Base-by-base conservation (phyloP, 257 asterid species). In the Ocimum tenuiflorum region DNA sequence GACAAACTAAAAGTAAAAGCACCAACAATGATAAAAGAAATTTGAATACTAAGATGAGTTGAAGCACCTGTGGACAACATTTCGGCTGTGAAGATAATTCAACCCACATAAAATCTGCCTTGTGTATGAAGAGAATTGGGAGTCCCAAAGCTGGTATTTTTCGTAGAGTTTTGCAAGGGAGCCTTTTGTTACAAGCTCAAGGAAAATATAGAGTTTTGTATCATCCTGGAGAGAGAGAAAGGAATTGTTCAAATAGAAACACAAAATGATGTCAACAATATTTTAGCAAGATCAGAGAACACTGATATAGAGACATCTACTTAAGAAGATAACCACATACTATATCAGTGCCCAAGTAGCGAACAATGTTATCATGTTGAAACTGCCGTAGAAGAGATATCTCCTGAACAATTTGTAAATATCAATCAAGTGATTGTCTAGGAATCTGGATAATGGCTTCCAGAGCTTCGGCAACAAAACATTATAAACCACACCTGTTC, bases 81-180 rank as follows among this genome's bases (percentile, higher is more conserved):
- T 60, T 63, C 69, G 77, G 75, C 81, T 65, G 65, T 83, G 89
- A 65, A 83, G 89, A 72, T 83, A 83, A 64, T 79, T 74, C 74
- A 83, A 70, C 63, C 89, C 89, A 72, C 82, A 76, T 65, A 83
- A 72, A 74, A 83, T 83, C 74, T 83, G 89, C 75, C 86, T 81
- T 64, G 89, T 83, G 79, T 83, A 83, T 42, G 56, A 75, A 66
- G 89, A 83, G 45, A 83, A 85, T 68, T 83, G 86, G 52, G 89
- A 81, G 65, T 83, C 89, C 52, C 75, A 56, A 60, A 83, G 82
- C 65, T 49, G 79, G 73, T 83, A 81, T 71, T 54, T 79, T 23
- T 70, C 77, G 31, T 80, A 83, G 39, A 83, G 78, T 35, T 45
- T 78, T 35, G 85, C 85, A 23, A 83, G 89, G 29, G 89, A 83